Base-by-base conservation (phyloP, 768 basidiomycete species). In the Hericium erinaceus region DNA sequence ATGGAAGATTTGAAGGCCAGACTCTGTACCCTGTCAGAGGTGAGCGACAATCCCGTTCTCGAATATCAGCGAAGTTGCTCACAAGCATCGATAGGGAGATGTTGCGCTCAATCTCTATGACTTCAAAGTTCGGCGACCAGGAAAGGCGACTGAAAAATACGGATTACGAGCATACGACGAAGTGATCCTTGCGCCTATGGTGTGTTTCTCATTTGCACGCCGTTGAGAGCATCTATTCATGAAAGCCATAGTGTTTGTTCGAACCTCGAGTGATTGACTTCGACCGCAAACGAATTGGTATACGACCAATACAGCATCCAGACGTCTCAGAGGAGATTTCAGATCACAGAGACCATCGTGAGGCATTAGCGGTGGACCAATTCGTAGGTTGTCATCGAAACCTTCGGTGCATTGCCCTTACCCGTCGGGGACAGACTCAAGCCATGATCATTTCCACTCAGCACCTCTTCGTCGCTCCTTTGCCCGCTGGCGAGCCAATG, bases 211-310 rank as follows among this genome's bases (percentile, higher is more conserved):
- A 0, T 13, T 28, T 44, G 0, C 9, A 13, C 33, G 38, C 11
- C 11, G n/a, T n/a, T 2, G 44, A 49, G n/a, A 53, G 2, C 15
- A 26, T 52, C 44, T 44, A 55, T 15, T 28, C 10, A 56, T 58
- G 39, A 39, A 22, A 8, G 12, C 18, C 49, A 28, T 62, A 98
- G 94, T 88, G 89, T 65, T 75, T 98, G 37, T 98, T 98, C 62
- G 93, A 97, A 61, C 94, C 97, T 13, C 85, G 92, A 18, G 82
- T 95, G 40, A 85, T 99, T 57, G 89, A 97, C 60, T 97, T 95
- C 65, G 86, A 92, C 28, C 77, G 79, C 61, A 93, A 94, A 69
- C 76, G 80, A 24, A 70, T 74, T 16, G 78, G 79, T 11, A 66
- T 79, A 57, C 73, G 69, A 22, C 70, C 78, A 38, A 70, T 76